These are phyloP conservation scores for Golubevia sp. DNA, from an alignment of 1,284 basidiomycete genomes.

Conservation along the genomic window DNA sequence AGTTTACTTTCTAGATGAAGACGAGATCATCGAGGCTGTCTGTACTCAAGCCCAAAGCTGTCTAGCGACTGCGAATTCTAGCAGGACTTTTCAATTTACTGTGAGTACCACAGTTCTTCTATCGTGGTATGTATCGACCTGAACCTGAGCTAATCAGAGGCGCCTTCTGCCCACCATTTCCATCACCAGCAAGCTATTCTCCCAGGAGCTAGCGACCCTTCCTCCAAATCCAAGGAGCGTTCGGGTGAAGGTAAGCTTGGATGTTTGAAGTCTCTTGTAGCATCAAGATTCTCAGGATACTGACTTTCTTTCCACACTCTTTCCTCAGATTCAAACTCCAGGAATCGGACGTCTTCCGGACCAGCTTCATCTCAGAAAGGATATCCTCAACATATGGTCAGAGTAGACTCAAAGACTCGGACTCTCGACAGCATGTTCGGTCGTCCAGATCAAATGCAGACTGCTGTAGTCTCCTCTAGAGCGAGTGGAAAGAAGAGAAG, in stretches of 20 bases:
- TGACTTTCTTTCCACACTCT: not conserved
- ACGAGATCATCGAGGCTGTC: conserved; percentile 79
- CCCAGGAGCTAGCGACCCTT: conserved; percentile 5
- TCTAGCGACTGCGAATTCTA: conserved; percentile 40
- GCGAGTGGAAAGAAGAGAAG: not conserved
- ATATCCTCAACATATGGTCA: conserved; percentile 83
- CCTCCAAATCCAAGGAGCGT: not conserved
- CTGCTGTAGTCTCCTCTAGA: not conserved
- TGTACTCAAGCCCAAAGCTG: conserved; percentile 61
- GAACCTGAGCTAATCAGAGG: too few relatives aligned
- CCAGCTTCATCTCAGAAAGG: not conserved
- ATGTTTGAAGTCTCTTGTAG: not conserved
- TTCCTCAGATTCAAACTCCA: not conserved
- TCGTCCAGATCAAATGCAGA: not conserved
- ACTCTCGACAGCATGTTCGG: conserved; percentile 81
- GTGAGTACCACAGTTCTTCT: conserved; percentile 12
- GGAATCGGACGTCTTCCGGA: not conserved
- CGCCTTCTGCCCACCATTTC: conserved; percentile 2
- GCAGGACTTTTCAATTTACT: conserved; percentile 42
- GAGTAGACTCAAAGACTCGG: conserved; percentile 82
- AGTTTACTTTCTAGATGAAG: conserved; percentile 93
- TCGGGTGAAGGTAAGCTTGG: not conserved
- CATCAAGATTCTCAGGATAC: too few relatives aligned
- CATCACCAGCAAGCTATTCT: conserved; percentile 19
- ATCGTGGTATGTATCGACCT: not conserved